Conservation (phyloP, 2,329 filamentous ascomycete species). For the Huntiella omanensis region DNA sequence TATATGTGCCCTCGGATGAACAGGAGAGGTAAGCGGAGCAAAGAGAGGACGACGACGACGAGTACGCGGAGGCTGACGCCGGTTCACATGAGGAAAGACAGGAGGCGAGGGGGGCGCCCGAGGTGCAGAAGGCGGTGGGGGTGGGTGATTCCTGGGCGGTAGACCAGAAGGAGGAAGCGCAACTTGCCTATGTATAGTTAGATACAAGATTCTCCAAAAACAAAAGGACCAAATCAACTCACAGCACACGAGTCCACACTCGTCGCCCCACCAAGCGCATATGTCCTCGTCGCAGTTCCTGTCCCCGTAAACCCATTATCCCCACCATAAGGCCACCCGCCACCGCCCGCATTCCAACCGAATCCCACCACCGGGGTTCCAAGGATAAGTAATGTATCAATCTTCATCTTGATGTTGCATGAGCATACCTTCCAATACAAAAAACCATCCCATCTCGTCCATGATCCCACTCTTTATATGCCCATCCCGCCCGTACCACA, state of each 20-base stretch:
- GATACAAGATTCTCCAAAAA: not conserved
- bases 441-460: not conserved
- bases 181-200: slow-evolving; percentile 8
- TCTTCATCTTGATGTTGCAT: slow-evolving; percentile 4
- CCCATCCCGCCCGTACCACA: no score
- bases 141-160: slow-evolving; percentile 14
- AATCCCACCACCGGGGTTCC: slow-evolving; percentile 7
- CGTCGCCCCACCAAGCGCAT: slow-evolving; percentile 4
- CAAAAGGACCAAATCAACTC: slow-evolving; percentile 1
- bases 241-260: slow-evolving; percentile 11
- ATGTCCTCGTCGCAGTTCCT: no score
- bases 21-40: slow-evolving; percentile 14
- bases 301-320: not conserved
- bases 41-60: slow-evolving; percentile 13
- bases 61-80: slow-evolving; percentile 13
- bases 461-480: no score
- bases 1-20: slow-evolving; percentile 14
- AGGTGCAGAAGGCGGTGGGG: slow-evolving; percentile 13
- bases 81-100: slow-evolving; percentile 14
- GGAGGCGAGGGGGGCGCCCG: slow-evolving; percentile 10
- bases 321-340: slow-evolving; percentile 9
- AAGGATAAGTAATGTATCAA: slow-evolving; percentile 3
- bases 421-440: not conserved
- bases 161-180: slow-evolving; percentile 15
- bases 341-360: slow-evolving; percentile 7